Evolutionary conservation across 352 stramenopile species (phyloP), one percentile per base, ranked within the genome.

Genomic region (Hyaloperonospora brassicae): DNA sequence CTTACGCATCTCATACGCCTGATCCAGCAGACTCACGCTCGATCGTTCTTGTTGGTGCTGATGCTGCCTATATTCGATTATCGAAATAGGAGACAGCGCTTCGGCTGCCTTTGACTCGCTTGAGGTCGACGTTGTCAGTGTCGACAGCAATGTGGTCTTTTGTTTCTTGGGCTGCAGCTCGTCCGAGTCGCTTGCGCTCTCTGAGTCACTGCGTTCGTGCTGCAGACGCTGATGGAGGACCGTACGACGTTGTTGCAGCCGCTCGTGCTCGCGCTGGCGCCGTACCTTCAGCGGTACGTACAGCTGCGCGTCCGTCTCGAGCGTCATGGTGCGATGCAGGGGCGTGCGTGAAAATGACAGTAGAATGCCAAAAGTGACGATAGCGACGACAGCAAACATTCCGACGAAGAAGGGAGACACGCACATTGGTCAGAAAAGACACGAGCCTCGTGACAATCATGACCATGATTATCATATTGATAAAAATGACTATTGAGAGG

Each of bases 1-100:
- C 59, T 89, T 89, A 59, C 79, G 77, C 76, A 92, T 83, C 67
- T 91, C 71, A 59, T 90, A 90, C 48, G 79, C 77, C 50, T 93
- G 79, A 56, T 95, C 82, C 43, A 91, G 67, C 34, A 92, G 67
- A 61, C 79, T 91, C 55, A 91, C 68, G 25, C 44, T 77, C 31
- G 83, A 89, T 6, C 82, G 81, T 35, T 69, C 22, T 49, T 68
- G 59, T 2, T 55, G 47, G 35, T 45, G 36, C 14, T 65, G 57
- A 2, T 42, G 30, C 17, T 23, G 27, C 1, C 9, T 22, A 9
- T 34, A 4, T 34, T 34, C 0, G 4, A 34, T 34, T 9, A 8
- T 4, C 8, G 27, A 4, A 34, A 8, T 34, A 9, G 8, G 4
- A 34, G 27, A 34, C 4, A 8, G 8, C 27, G 8, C 8, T 9